Evolutionary conservation across 148 eudicot genomes (phyloP).

Genomic region (Oxyria digyna): DNA sequence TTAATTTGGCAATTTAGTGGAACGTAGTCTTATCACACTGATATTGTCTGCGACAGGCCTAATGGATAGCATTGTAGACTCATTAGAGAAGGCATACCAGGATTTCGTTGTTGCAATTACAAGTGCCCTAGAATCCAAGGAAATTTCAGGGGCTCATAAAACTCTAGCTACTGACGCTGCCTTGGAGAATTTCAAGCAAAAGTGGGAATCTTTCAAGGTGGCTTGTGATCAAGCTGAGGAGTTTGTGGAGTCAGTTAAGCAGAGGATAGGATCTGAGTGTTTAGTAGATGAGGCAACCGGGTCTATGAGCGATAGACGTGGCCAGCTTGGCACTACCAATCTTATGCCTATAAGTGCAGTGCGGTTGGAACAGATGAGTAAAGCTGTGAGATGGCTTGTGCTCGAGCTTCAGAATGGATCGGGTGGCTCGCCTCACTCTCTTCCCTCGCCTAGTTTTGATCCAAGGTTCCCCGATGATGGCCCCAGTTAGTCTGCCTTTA

Average conservation of each 20-base stretch:
- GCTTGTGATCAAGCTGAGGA: slow-evolving; percentile 96
- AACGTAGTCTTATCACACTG: background rate
- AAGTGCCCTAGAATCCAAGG: slow-evolving; percentile 49
- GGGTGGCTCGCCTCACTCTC: slow-evolving; percentile 30
- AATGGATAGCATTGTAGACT: slow-evolving; percentile 41
- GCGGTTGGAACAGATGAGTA: slow-evolving; percentile 93
- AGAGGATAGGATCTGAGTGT: slow-evolving; percentile 89
- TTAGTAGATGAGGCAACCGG: slow-evolving; percentile 95
- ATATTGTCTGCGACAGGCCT: background rate
- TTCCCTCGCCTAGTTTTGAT: slow-evolving; percentile 59
- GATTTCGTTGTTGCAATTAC: slow-evolving; percentile 59
- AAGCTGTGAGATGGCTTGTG: slow-evolving; percentile 89
- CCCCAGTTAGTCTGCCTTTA: slow-evolving; percentile 6
- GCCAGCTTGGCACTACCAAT: slow-evolving; percentile 36
- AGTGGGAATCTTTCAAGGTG: slow-evolving; percentile 71
- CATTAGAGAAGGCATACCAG: slow-evolving; percentile 33
- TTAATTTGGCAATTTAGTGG: background rate
- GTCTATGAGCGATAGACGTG: slow-evolving; percentile 35
- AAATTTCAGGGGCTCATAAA: slow-evolving; percentile 50
- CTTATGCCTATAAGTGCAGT: slow-evolving; percentile 92
- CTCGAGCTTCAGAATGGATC: slow-evolving; percentile 80
- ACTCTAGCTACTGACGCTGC: slow-evolving; percentile 57
- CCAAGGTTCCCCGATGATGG: slow-evolving; percentile 75
- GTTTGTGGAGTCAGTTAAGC: slow-evolving; percentile 85
- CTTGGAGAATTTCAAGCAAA: slow-evolving; percentile 72